Conservation (phyloP, 805 yeast genomes). For the Naumovozyma dairenensis region DNA sequence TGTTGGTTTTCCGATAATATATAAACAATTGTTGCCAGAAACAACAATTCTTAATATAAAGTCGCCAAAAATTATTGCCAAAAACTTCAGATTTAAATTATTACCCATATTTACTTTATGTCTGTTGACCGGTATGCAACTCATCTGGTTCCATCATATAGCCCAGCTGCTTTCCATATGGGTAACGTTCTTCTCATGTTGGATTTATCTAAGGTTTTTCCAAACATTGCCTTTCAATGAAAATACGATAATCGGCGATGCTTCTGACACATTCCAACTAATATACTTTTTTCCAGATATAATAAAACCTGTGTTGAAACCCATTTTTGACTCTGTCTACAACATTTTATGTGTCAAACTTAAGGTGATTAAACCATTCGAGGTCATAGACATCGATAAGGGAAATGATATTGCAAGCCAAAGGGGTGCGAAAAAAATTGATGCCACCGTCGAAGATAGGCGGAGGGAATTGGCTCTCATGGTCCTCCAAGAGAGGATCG, state of each 20-base stretch:
- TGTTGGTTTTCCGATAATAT: constrained; percentile 51
- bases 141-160: constrained; percentile 32
- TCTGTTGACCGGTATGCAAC: constrained; percentile 25
- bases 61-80: constrained; percentile 31
- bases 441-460: constrained; percentile 49
- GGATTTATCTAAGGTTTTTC: constrained; percentile 71
- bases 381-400: constrained; percentile 59
- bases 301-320: constrained; percentile 40
- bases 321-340: constrained; percentile 39
- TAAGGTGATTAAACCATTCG: constrained; percentile 50
- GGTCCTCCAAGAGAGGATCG: constrained; percentile 57
- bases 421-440: constrained; percentile 35
- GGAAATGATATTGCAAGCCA: constrained; percentile 58
- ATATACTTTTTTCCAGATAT: constrained; percentile 75
- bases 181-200: constrained; percentile 54
- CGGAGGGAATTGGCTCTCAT: constrained; percentile 70
- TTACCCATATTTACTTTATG: constrained; percentile 42
- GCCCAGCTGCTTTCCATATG: constrained; percentile 43
- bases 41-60: constrained; percentile 42
- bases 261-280: constrained; percentile 79
- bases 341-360: constrained; percentile 31
- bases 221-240: constrained; percentile 39
- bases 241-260: constrained; percentile 58
- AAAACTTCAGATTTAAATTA: constrained; percentile 49
- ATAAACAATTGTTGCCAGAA: constrained; percentile 58